These are phyloP conservation scores for Phaeosphaeriaceae sp. DNA, from an alignment of 2,329 filamentous ascomycete genomes.

Conservation along the genomic window DNA sequence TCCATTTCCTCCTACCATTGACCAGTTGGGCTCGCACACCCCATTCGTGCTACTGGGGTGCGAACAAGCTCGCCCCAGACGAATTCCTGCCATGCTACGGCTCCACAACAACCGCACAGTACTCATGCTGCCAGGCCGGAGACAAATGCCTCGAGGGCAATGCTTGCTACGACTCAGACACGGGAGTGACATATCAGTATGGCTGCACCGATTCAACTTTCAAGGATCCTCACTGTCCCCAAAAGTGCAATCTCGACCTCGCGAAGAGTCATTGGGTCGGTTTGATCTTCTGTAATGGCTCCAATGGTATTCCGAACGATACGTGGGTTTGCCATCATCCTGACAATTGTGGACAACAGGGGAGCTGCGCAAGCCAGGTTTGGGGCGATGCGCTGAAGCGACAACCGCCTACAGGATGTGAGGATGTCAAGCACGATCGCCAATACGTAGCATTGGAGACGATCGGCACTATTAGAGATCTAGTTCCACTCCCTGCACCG, in stretches of 20 bases:
- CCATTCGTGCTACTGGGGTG: constrained; percentile 21
- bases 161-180: constrained; percentile 20
- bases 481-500: not conserved
- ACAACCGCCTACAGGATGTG: not conserved
- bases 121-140: constrained; percentile 24
- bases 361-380: not conserved
- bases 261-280: constrained; percentile 20
- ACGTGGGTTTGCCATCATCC: constrained; percentile 30
- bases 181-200: constrained; percentile 27
- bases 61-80: constrained; percentile 15
- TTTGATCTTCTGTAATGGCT: constrained; percentile 23
- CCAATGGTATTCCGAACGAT: constrained; percentile 8
- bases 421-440: not conserved
- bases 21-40: not conserved
- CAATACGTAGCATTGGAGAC: not conserved
- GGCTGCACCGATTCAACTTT: constrained; percentile 24
- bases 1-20: not conserved
- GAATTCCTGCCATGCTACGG: constrained; percentile 27
- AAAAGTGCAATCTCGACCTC: constrained; percentile 23
- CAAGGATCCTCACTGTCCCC: constrained; percentile 18
- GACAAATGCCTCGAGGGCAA: constrained; percentile 22
- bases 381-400: not conserved
- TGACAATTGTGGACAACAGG: constrained; percentile 18
- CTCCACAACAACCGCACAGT: not conserved
- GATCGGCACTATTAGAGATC: not conserved